Base-by-base conservation (phyloP, 2,329 filamentous ascomycete genomes). In the Sporothrix variecibatus region DNA sequence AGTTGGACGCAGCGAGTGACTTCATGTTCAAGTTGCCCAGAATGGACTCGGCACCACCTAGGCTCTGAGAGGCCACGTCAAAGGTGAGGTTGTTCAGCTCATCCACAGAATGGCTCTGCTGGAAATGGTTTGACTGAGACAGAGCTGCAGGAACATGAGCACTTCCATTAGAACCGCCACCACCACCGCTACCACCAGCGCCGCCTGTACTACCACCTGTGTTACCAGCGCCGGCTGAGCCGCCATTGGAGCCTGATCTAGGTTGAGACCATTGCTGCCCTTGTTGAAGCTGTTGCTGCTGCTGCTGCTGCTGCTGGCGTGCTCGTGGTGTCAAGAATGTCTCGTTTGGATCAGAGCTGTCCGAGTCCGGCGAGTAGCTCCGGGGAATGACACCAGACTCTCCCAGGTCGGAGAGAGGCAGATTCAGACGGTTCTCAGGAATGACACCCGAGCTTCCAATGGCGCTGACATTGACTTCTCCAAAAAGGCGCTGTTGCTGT, bases 1-100 rank as follows among this genome's bases (percentile, higher is more conserved):
- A 74, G 56, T 73, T 67, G 15, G 79, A 74, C 1, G 78, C 77
- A 72, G 74, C 79, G 23, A 79, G 64, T 0, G 84, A 85, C 72
- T 83, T 83, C 82, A 85, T 84, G 74, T 85, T 84, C 6, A 85
- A 79, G 53, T 84, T 82, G 38, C 82, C 82, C 28, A 85, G 78
- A 20, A 84, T 84, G 2, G 84, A 84, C 71, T 86, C 86, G 34
- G 85, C 83, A 5, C 86, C 86, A 11, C 86, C 87, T 2, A 90
- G 82, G 75, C 87, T 89, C 76, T 90, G 88, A 3, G 87, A 89
- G 11, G 82, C 84, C 11, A 86, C 84, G n/a, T 87, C 82, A 71
- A 86, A 84, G 0, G 87, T 86, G 69, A 86, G 78, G 72, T 86
- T 88, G 74, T 85, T 84, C n/a, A 87, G 80, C 75, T 87, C 85